Percentiles rank a stretch among this genome's conserved stretches.
Evolutionary conservation across 2,329 filamentous ascomycete species (phyloP).

Genomic region (Aspergillus costaricaensis): DNA sequence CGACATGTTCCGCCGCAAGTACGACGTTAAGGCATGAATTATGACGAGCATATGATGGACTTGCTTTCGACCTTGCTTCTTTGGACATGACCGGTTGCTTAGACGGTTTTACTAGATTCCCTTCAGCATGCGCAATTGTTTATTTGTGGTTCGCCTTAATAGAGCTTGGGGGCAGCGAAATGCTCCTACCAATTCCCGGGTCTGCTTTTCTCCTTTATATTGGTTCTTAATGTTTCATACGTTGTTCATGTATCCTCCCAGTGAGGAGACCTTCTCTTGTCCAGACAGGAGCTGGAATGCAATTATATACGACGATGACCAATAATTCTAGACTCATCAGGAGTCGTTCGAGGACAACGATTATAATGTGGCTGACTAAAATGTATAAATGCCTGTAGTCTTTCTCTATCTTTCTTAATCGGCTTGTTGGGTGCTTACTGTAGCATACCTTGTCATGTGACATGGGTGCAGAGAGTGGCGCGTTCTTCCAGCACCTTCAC

Average conservation of each 20-base stretch:
- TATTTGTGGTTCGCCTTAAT: slow-evolving; percentile 26
- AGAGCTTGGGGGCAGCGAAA: slow-evolving; percentile 20
- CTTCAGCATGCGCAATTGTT: slow-evolving; percentile 34
- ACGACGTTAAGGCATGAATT: slow-evolving; percentile 70
- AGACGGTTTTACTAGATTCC: slow-evolving; percentile 40
- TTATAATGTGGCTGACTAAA: slow-evolving; percentile 22
- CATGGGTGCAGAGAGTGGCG: background rate
- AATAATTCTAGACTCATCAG: slow-evolving; percentile 19
- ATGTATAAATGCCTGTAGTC: background rate
- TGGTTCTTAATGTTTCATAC: slow-evolving; percentile 8
- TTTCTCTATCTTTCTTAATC: background rate
- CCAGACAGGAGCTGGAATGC: slow-evolving; percentile 5
- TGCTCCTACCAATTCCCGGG: slow-evolving; percentile 10
- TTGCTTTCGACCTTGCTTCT: slow-evolving; percentile 24
- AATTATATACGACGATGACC: slow-evolving; percentile 18
- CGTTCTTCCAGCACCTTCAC: background rate
- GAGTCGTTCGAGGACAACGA: slow-evolving; percentile 14
- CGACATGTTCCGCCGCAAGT: slow-evolving; percentile 82
- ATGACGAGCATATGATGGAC: slow-evolving; percentile 18
- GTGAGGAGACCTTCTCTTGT: slow-evolving; percentile 4
- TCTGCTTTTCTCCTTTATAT: slow-evolving; percentile 2
- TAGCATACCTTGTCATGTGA: background rate
- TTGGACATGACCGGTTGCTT: slow-evolving; percentile 30
- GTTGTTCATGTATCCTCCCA: slow-evolving; percentile 3
- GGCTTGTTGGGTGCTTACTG: background rate